These are phyloP conservation scores for Naegleria fowleri DNA, from an alignment of 208 protist genomes.

Conservation along the genomic window DNA sequence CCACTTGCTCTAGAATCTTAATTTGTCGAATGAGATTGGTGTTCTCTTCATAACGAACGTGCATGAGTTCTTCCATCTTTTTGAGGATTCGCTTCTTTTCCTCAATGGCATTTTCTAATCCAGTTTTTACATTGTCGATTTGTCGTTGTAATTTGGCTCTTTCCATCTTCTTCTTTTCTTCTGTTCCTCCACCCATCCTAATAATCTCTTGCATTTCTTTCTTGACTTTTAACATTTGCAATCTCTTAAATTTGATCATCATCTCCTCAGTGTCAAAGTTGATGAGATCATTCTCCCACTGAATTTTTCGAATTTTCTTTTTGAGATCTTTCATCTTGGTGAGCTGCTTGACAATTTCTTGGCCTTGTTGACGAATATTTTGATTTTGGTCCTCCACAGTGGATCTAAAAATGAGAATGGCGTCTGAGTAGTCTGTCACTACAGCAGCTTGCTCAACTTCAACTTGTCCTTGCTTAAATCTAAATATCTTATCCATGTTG, in stretches of 20 bases:
- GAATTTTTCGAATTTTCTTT: constrained; percentile 64
- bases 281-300: constrained; percentile 65
- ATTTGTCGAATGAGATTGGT: not conserved
- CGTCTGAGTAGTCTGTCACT: constrained; percentile 65
- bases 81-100: not conserved
- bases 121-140: constrained; percentile 50
- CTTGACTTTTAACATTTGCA: constrained; percentile 86
- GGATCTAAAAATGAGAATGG: constrained; percentile 60
- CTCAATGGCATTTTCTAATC: not conserved
- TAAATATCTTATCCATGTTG: constrained; percentile 64
- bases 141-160: constrained; percentile 56
- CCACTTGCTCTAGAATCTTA: not conserved
- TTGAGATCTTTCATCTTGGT: constrained; percentile 63
- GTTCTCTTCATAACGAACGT: not conserved
- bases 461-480: constrained; percentile 78
- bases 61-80: not conserved
- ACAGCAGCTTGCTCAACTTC: constrained; percentile 73
- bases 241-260: constrained; percentile 73
- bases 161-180: constrained; percentile 56
- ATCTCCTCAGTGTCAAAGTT: constrained; percentile 64
- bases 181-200: constrained; percentile 60
- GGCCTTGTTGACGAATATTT: constrained; percentile 64
- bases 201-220: constrained; percentile 85
- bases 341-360: constrained; percentile 64
- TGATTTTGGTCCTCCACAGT: constrained; percentile 69